A percentile compares a stretch with the other conserved stretches of the same genome.
phyloP scores from a whole-genome alignment of 495 filamentous ascomycete genomes.

The Entonaema liquescens region DNA sequence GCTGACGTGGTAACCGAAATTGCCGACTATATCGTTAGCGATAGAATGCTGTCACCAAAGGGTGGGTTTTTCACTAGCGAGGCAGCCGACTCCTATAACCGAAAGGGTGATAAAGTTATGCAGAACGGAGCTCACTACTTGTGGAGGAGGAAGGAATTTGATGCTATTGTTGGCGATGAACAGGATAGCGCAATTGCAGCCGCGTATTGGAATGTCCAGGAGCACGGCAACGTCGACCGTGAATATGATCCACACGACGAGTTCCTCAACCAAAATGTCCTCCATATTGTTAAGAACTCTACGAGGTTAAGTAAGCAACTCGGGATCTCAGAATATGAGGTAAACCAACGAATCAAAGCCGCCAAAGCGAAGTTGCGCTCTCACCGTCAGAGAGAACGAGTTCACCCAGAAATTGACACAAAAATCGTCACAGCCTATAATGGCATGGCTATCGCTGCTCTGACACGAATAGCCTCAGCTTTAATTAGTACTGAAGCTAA shows the following conservation, averaged over 20 bases:
- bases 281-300: constrained; percentile 58
- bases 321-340: constrained; percentile 76
- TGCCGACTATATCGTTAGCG: constrained; percentile 78
- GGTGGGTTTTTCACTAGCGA: constrained; percentile 92
- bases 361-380: constrained; percentile 75
- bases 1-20: constrained; percentile 84
- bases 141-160: constrained; percentile 91
- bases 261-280: constrained; percentile 83
- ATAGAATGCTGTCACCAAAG: constrained; percentile 68
- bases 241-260: constrained; percentile 91
- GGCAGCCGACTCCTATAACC: constrained; percentile 88
- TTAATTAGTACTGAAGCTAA: constrained; percentile 67
- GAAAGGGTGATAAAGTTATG: constrained; percentile 79
- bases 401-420: constrained; percentile 84
- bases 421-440: constrained; percentile 92
- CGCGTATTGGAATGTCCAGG: constrained; percentile 84
- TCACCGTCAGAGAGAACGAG: constrained; percentile 77
- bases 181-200: constrained; percentile 77
- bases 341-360: constrained; percentile 72
- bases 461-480: constrained; percentile 76
- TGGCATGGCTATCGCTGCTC: constrained; percentile 84
- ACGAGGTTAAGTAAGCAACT: constrained; percentile 78
- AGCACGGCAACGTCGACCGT: constrained; percentile 87
- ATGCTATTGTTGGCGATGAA: constrained; percentile 70
- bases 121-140: constrained; percentile 95